phyloP scores from a whole-genome alignment of 805 yeast species.

The Groenewaldozyma salmanticensis region DNA sequence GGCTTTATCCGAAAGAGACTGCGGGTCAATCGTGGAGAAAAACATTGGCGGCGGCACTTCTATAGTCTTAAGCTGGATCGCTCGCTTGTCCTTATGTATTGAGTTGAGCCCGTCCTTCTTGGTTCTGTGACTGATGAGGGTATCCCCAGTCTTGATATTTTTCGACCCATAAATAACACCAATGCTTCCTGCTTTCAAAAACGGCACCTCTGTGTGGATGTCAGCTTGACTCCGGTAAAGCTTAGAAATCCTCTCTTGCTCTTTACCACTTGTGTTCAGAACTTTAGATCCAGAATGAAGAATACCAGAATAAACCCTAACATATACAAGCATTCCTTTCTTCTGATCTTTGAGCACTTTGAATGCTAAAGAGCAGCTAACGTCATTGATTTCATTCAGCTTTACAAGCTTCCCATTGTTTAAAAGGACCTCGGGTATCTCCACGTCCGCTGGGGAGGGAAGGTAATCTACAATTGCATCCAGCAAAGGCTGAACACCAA shows the following conservation, averaged over 20 bases:
- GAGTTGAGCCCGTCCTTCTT: slow-evolving; percentile 41
- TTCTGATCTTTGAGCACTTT: slow-evolving; percentile 77
- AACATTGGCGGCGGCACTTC: slow-evolving; percentile 88
- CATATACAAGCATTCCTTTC: slow-evolving; percentile 73
- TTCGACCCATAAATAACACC: slow-evolving; percentile 77
- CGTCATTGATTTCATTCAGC: slow-evolving; percentile 21
- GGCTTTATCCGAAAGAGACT: slow-evolving; percentile 69
- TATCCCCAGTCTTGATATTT: slow-evolving; percentile 82
- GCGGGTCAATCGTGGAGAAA: slow-evolving; percentile 74
- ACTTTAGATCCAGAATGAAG: slow-evolving; percentile 54
- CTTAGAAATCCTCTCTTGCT: slow-evolving; percentile 55
- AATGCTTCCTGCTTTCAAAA: slow-evolving; percentile 67
- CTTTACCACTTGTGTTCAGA: slow-evolving; percentile 60
- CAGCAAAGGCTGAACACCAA: slow-evolving; percentile 89
- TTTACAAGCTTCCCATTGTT: slow-evolving; percentile 4
- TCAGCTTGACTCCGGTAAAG: slow-evolving; percentile 84
- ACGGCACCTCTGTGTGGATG: slow-evolving; percentile 58
- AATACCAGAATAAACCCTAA: slow-evolving; percentile 80
- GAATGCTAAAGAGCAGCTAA: slow-evolving; percentile 77
- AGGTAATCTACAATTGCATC: slow-evolving; percentile 72
- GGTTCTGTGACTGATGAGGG: slow-evolving; percentile 54
- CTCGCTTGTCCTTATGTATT: slow-evolving; percentile 36
- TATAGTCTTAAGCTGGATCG: slow-evolving; percentile 60
- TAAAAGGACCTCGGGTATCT: slow-evolving; percentile 6
- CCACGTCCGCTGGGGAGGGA: slow-evolving; percentile 66